phyloP scores from a whole-genome alignment of 345 rosid genomes.

The Acer negundo region DNA sequence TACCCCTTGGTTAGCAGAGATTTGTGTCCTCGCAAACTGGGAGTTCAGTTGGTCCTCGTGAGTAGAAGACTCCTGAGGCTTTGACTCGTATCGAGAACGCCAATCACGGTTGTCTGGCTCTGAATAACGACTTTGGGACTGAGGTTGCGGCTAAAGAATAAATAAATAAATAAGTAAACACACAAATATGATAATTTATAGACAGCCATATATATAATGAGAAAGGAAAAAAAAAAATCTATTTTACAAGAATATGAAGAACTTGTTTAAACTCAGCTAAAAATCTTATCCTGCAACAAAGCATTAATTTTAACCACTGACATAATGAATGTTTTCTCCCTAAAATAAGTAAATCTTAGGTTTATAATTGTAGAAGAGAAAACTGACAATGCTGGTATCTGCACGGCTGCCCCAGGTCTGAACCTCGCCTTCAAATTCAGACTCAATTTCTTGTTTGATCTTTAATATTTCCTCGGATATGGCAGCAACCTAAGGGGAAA shows the following conservation, averaged over 20 bases:
- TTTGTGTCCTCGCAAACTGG: conserved; percentile 43
- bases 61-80: conserved; percentile 35
- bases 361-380: neutral
- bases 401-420: conserved; percentile 59
- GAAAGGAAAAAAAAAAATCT: neutral
- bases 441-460: conserved; percentile 60
- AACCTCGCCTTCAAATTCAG: conserved; percentile 64
- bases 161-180: neutral
- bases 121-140: conserved; percentile 46
- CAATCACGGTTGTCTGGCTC: conserved; percentile 84
- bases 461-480: conserved; percentile 61
- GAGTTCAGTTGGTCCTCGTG: conserved; percentile 49
- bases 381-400: conserved; percentile 54
- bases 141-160: conserved; percentile 34
- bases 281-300: neutral
- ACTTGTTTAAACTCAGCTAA: neutral
- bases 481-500: conserved; percentile 32
- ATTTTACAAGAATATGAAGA: neutral
- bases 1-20: conserved; percentile 59
- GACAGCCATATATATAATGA: neutral
- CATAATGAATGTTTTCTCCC: neutral
- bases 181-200: neutral
- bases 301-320: neutral
- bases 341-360: neutral
- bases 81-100: conserved; percentile 58